phyloP scores from a whole-genome alignment of 768 basidiomycete species.

The Suillus weaverae region DNA sequence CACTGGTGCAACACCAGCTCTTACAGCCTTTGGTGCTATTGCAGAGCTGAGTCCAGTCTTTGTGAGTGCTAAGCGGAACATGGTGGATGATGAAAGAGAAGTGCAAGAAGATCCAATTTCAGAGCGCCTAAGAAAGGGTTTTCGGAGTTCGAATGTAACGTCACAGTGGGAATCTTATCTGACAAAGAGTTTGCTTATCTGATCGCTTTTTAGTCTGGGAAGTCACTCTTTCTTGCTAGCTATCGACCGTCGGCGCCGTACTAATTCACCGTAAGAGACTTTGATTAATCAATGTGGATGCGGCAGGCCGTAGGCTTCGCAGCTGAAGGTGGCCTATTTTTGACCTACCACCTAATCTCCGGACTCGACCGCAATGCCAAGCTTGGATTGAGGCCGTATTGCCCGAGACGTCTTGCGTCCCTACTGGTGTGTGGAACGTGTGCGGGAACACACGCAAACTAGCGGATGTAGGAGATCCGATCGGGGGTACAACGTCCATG shows the following conservation, averaged over 20 bases:
- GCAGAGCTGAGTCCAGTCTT: constrained; percentile 47
- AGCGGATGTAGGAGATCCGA: too few relatives aligned
- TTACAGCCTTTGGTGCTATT: constrained; percentile 44
- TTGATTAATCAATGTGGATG: not conserved
- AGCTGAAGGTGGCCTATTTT: not conserved
- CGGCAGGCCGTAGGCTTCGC: not conserved
- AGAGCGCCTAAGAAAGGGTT: not conserved
- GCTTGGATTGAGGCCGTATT: too few relatives aligned
- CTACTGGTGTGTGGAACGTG: too few relatives aligned
- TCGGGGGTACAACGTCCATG: too few relatives aligned
- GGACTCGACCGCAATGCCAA: not conserved
- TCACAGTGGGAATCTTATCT: constrained; percentile 16
- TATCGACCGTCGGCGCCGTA: too few relatives aligned
- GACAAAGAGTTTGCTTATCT: constrained; percentile 12
- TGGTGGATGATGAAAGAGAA: constrained; percentile 42
- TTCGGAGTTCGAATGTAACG: constrained; percentile 19
- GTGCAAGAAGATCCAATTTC: constrained; percentile 6
- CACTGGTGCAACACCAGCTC: constrained; percentile 46
- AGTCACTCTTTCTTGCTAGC: too few relatives aligned
- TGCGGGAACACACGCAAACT: too few relatives aligned
- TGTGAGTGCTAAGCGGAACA: constrained; percentile 67
- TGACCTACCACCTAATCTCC: not conserved
- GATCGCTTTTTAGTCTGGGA: too few relatives aligned
- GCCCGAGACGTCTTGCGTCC: too few relatives aligned
- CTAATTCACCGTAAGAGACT: too few relatives aligned